Conservation (phyloP, 148 eudicot species). For the Limonium bicolor region DNA sequence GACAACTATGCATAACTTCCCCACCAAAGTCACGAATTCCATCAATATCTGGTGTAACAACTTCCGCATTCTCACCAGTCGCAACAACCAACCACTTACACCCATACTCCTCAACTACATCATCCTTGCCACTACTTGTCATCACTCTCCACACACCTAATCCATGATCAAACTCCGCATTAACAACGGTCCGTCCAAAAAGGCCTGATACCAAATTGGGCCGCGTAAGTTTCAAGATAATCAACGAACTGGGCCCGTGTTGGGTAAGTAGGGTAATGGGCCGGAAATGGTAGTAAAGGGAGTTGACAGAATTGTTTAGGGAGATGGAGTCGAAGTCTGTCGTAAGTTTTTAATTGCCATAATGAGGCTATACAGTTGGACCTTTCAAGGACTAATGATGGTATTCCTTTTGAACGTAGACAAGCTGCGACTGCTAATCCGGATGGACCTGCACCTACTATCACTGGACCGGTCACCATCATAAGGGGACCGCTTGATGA, state of each 20-base stretch:
- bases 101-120: constrained; percentile 25
- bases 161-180: constrained; percentile 29
- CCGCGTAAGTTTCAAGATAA: constrained; percentile 38
- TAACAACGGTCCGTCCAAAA: constrained; percentile 24
- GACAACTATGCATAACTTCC: constrained; percentile 46
- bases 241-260: constrained; percentile 32
- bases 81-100: constrained; percentile 72
- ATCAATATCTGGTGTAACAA: constrained; percentile 46
- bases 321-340: constrained; percentile 42
- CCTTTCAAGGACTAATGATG: constrained; percentile 37
- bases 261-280: constrained; percentile 44
- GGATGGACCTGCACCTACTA: constrained; percentile 66
- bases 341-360: constrained; percentile 61
- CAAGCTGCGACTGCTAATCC: constrained; percentile 65
- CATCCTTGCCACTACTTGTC: constrained; percentile 3
- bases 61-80: constrained; percentile 87
- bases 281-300: constrained; percentile 48
- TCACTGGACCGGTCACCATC: constrained; percentile 38
- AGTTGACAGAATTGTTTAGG: constrained; percentile 58
- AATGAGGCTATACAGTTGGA: constrained; percentile 47
- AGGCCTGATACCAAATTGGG: constrained; percentile 26
- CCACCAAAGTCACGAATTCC: constrained; percentile 34
- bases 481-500: too few species aligned
- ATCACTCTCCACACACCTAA: constrained; percentile 47
- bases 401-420: constrained; percentile 29